Conservation (phyloP, 768 basidiomycete genomes). For the Mycena rosella region DNA sequence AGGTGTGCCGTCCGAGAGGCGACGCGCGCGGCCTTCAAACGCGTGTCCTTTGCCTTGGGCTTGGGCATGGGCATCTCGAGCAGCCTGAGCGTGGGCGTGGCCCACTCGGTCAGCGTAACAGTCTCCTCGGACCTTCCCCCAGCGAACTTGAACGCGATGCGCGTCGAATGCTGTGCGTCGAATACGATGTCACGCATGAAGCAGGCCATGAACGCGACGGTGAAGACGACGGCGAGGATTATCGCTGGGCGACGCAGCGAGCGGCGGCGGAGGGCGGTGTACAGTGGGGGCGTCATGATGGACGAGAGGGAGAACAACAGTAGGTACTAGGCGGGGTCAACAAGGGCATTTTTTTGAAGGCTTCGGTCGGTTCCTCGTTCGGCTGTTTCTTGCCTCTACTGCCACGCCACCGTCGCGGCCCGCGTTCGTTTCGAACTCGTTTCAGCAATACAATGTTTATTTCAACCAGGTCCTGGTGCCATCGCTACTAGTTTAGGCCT, state of each 20-base stretch:
- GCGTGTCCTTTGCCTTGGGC: slow-evolving; percentile 1
- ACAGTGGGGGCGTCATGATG: slow-evolving; percentile 24
- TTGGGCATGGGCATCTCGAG: slow-evolving; percentile 5
- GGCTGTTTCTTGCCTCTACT: not conserved
- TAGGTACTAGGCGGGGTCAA: not conserved
- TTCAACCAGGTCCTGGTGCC: not conserved
- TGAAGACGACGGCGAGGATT: slow-evolving; percentile 16
- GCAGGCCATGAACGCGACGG: slow-evolving; percentile 22
- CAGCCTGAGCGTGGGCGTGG: slow-evolving; percentile 20
- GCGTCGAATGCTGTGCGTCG: slow-evolving; percentile 32
- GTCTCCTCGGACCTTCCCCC: not conserved
- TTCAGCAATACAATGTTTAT: not conserved
- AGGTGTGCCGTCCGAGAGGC: slow-evolving; percentile 47
- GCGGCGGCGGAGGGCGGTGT: slow-evolving; percentile 34
- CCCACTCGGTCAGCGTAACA: slow-evolving; percentile 20
- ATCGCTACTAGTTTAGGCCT: too few species aligned
- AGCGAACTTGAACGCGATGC: slow-evolving; percentile 34
- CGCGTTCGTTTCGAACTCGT: not conserved
- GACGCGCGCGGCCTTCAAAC: slow-evolving; percentile 7
- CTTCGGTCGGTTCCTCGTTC: not conserved
- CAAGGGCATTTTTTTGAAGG: not conserved
- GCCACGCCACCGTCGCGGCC: slow-evolving; percentile 1
- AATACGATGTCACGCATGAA: slow-evolving; percentile 33
- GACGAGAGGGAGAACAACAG: not conserved
- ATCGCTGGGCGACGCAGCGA: slow-evolving; percentile 34